These are phyloP conservation scores for Pichia phayaonensis DNA, from an alignment of 805 yeast species.

Conservation along the genomic window DNA sequence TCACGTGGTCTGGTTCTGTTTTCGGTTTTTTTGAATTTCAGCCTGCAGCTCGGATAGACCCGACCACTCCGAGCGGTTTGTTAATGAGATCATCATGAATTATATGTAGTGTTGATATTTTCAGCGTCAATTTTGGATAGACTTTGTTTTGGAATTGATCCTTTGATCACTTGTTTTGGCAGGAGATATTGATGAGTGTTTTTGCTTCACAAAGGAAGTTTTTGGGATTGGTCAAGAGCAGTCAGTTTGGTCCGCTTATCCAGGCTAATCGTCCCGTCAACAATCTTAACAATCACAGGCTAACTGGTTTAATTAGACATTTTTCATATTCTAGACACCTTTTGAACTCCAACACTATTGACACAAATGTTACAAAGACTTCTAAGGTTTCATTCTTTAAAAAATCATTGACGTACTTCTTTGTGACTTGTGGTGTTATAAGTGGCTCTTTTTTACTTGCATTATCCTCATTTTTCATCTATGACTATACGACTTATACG, in stretches of 20 bases:
- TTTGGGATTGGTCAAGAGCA: not conserved
- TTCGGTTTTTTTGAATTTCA: too few relatives aligned
- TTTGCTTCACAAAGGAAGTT: not conserved
- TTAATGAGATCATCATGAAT: not conserved
- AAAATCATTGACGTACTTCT: slow-evolving; percentile 26
- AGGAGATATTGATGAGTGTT: not conserved
- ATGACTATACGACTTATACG: slow-evolving; percentile 59
- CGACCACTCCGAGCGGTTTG: not conserved
- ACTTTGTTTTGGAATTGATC: too few relatives aligned
- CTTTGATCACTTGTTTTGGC: too few relatives aligned
- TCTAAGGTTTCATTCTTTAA: slow-evolving; percentile 22
- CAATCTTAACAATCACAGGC: not conserved
- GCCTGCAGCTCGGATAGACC: not conserved
- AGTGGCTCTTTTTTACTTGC: slow-evolving; percentile 35
- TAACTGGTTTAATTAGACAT: not conserved
- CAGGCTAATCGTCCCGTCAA: not conserved
- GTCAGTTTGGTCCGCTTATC: not conserved
- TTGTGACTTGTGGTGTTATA: slow-evolving; percentile 35
- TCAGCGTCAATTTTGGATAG: not conserved
- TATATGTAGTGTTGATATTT: not conserved
- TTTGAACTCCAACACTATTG: not conserved
- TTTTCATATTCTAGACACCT: not conserved
- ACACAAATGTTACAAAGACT: not conserved
- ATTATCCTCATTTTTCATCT: slow-evolving; percentile 47
- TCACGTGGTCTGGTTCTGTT: not conserved